Evolutionary conservation across 129 eudicot species (phyloP).

Genomic region (Helianthus tuberosus): DNA sequence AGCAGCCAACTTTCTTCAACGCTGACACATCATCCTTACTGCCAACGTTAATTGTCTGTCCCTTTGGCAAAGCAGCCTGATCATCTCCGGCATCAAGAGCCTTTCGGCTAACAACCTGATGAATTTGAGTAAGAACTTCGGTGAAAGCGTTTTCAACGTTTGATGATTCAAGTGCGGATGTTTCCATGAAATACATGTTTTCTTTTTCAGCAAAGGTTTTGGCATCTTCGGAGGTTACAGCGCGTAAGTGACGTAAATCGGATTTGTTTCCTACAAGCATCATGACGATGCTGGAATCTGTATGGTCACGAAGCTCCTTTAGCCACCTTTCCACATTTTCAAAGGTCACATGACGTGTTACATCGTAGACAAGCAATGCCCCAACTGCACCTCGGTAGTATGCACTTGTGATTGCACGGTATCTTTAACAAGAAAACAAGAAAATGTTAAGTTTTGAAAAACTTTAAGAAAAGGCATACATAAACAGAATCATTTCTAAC

Average conservation of each 20-base stretch:
- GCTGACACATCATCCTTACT: constrained; percentile 73
- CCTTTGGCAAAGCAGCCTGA: constrained; percentile 61
- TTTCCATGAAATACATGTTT: constrained; percentile 69
- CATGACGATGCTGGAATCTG: constrained; percentile 68
- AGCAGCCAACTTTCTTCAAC: constrained; percentile 66
- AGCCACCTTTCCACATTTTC: constrained; percentile 82
- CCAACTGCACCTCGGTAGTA: constrained; percentile 85
- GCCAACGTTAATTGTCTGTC: constrained; percentile 67
- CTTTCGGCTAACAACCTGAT: constrained; percentile 65
- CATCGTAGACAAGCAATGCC: constrained; percentile 71
- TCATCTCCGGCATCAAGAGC: constrained; percentile 71
- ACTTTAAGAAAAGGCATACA: constrained; percentile 4
- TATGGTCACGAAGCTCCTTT: constrained; percentile 76
- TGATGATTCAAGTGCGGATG: constrained; percentile 72
- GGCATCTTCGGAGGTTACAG: constrained; percentile 67
- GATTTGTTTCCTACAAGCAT: constrained; percentile 88
- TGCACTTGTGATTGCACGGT: constrained; percentile 84
- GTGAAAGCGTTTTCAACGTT: constrained; percentile 75
- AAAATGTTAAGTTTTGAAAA: neutral
- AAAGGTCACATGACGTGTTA: constrained; percentile 70
- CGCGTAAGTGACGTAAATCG: constrained; percentile 69
- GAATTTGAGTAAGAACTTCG: constrained; percentile 72
- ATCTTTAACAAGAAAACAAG: constrained; percentile 32
- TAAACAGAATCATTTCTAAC: neutral
- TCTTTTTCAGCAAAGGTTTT: constrained; percentile 63